Percentiles rank a stretch among this genome's conserved stretches.
Evolutionary conservation across 2,329 filamentous ascomycete genomes (phyloP).

Genomic region (Aspergillus tanneri): DNA sequence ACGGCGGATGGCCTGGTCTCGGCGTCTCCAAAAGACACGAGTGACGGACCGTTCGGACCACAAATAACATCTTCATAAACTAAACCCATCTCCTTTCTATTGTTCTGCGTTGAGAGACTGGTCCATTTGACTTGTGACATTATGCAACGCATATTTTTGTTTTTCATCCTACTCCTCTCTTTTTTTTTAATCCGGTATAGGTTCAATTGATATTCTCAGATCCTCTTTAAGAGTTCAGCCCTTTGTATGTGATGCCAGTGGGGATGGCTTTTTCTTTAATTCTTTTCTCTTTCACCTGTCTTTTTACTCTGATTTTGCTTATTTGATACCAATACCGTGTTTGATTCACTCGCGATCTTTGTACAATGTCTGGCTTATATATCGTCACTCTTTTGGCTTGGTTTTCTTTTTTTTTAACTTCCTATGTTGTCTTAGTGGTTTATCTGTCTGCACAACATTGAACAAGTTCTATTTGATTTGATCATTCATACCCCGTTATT

Average conservation of each 20-base stretch:
- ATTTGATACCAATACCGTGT: slow-evolving; percentile 8
- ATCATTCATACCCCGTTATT: neutral
- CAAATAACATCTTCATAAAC: slow-evolving; percentile 26
- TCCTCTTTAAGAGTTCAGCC: neutral
- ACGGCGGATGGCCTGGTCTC: slow-evolving; percentile 44
- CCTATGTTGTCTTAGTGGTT: neutral
- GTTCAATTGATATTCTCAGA: slow-evolving; percentile 4
- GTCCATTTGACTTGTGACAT: slow-evolving; percentile 1
- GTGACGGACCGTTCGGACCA: slow-evolving; percentile 34
- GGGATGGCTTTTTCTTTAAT: neutral
- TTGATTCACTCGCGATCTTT: slow-evolving; percentile 10
- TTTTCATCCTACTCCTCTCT: slow-evolving; percentile 6
- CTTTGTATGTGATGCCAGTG: neutral
- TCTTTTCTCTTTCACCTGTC: neutral
- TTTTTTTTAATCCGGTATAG: slow-evolving; percentile 19
- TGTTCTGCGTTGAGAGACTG: neutral
- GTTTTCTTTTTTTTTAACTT: slow-evolving; percentile 1
- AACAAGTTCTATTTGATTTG: neutral
- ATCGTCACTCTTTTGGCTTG: slow-evolving; percentile 9
- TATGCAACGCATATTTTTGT: slow-evolving; percentile 1
- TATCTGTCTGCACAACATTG: neutral
- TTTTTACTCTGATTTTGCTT: neutral
- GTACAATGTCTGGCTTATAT: slow-evolving; percentile 14
- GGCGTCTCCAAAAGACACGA: slow-evolving; percentile 32
- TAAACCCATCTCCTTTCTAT: slow-evolving; percentile 9